Conservation (phyloP, 495 filamentous ascomycete species). For the Hypoxylon intermedium region DNA sequence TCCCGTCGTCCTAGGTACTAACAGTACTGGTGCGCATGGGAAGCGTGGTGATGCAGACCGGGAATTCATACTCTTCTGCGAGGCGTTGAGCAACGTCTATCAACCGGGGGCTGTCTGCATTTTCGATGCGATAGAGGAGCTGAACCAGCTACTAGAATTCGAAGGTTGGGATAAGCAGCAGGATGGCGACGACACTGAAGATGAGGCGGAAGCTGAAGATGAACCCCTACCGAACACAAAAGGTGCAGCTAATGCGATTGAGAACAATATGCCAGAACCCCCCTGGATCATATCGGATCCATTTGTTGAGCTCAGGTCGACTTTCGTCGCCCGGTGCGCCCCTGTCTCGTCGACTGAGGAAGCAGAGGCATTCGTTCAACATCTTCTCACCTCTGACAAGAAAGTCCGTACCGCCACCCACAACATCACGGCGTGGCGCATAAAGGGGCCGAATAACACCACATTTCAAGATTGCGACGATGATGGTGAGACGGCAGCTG, state of each 20-base stretch:
- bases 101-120: conserved; percentile 80
- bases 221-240: conserved; percentile 1
- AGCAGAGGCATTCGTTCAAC: conserved; percentile 70
- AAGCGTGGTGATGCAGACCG: conserved; percentile 72
- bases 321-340: conserved; percentile 81
- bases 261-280: conserved; percentile 48
- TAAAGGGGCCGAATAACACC: conserved; percentile 58
- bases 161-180: conserved; percentile 27
- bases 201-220: conserved; percentile 11
- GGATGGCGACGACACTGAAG: conserved; percentile 22
- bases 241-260: conserved; percentile 7
- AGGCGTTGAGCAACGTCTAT: conserved; percentile 70
- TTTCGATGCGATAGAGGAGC: conserved; percentile 81
- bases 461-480: conserved; percentile 90
- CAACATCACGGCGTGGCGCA: conserved; percentile 77
- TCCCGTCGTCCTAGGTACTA: conserved; percentile 73
- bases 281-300: conserved; percentile 76
- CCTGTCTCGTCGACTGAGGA: conserved; percentile 69
- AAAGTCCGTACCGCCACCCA: conserved; percentile 85
- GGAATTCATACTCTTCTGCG: conserved; percentile 68
- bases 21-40: conserved; percentile 62
- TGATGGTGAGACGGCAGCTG: conserved; percentile 95
- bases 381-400: conserved; percentile 81
- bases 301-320: conserved; percentile 81
- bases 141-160: conserved; percentile 46